A percentile compares a stretch with the other conserved stretches of the same genome.
phyloP scores from a whole-genome alignment of 1,139 yeast genomes.

The Scheffersomyces parashehatae region DNA sequence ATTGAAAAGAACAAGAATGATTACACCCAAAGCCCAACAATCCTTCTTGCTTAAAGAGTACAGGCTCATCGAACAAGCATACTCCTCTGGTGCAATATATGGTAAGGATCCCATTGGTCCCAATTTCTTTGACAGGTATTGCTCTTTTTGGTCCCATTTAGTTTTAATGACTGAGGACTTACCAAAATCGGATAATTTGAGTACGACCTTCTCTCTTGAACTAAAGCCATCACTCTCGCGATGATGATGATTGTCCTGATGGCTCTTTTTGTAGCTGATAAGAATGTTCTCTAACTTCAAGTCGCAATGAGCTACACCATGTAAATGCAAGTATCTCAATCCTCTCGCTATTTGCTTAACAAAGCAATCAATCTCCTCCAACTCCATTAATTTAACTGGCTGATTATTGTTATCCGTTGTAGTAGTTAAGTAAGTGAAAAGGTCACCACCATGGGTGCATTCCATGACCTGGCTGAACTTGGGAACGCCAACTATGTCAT shows the following conservation, averaged over 20 bases:
- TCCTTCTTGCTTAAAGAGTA: conserved; percentile 66
- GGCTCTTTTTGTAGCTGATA: conserved; percentile 17
- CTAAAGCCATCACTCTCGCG: neutral
- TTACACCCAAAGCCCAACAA: conserved; percentile 69
- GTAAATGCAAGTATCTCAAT: conserved; percentile 64
- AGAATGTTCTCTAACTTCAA: conserved; percentile 66
- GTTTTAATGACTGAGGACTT: conserved; percentile 74
- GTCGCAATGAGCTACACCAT: conserved; percentile 79
- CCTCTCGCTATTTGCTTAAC: conserved; percentile 69
- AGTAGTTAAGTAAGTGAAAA: conserved; percentile 42
- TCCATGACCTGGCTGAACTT: conserved; percentile 80
- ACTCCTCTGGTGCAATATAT: conserved; percentile 75
- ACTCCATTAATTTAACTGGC: conserved; percentile 22
- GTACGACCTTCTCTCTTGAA: conserved; percentile 39
- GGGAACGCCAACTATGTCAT: conserved; percentile 18
- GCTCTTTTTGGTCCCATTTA: conserved; percentile 48
- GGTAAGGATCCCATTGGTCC: conserved; percentile 80
- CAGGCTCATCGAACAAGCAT: conserved; percentile 12
- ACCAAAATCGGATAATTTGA: conserved; percentile 73
- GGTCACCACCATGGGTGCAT: conserved; percentile 73
- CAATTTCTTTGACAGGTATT: conserved; percentile 39
- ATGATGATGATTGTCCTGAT: conserved; percentile 1
- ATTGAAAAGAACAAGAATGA: conserved; percentile 35
- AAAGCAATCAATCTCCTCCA: conserved; percentile 68
- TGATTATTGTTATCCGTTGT: conserved; percentile 14